Conservation (phyloP, 768 basidiomycete genomes). For the Thelephora ganbajun region DNA sequence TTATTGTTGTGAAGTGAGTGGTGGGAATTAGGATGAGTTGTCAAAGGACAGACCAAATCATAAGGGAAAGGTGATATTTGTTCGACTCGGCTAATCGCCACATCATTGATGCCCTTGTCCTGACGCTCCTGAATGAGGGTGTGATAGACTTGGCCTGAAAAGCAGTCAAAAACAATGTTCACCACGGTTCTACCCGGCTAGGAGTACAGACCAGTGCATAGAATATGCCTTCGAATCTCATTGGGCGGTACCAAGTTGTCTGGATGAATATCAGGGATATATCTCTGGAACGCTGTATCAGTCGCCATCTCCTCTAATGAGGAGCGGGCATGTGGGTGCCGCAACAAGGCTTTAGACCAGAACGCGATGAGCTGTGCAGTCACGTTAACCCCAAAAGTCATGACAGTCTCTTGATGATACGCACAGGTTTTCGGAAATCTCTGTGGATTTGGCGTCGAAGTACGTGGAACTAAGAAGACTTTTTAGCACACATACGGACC, state of each 20-base stretch:
- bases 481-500: conserved; percentile 2
- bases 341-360: conserved; percentile 94
- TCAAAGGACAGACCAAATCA: conserved; percentile 49
- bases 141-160: conserved; percentile 83
- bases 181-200: not conserved
- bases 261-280: conserved; percentile 71
- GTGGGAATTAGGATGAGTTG: not conserved
- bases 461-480: conserved; percentile 68
- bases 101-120: conserved; percentile 78
- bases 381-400: not conserved
- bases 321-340: conserved; percentile 87
- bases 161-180: not conserved
- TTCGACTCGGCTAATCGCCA: conserved; percentile 89
- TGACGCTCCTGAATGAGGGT: conserved; percentile 83
- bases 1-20: conserved; percentile 6
- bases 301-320: conserved; percentile 77
- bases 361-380: conserved; percentile 64
- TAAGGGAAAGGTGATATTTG: conserved; percentile 97
- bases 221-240: conserved; percentile 81
- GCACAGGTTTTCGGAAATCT: conserved; percentile 93
- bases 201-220: conserved; percentile 53
- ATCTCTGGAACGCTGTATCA: conserved; percentile 87
- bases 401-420: conserved; percentile 9
- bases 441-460: conserved; percentile 94
- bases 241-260: conserved; percentile 67